Percentiles rank a stretch among this genome's conserved stretches.
Conservation (phyloP, 768 basidiomycete genomes). For the Mycena filopes region DNA sequence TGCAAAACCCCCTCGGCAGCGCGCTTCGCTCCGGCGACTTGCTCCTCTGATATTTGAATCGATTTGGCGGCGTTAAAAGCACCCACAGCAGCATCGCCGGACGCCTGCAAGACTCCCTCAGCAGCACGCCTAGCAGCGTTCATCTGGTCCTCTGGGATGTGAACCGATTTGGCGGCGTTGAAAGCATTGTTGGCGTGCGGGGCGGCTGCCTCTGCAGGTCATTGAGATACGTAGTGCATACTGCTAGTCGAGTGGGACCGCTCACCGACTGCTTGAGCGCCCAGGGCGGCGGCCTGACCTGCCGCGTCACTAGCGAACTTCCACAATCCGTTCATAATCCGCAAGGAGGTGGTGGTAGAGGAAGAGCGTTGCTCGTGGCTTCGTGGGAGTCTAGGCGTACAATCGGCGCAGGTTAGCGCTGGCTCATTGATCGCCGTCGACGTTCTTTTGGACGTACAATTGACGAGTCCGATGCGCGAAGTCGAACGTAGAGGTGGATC, state of each 20-base stretch:
- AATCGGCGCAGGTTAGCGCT: too few species aligned
- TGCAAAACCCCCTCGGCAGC: slow-evolving; percentile 4
- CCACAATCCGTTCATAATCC: slow-evolving; percentile 19
- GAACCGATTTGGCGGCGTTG: slow-evolving; percentile 20
- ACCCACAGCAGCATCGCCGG: slow-evolving; percentile 20
- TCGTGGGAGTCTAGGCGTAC: background rate
- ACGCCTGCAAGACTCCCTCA: slow-evolving; percentile 4
- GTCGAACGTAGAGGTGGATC: too few species aligned
- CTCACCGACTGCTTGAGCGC: slow-evolving; percentile 9
- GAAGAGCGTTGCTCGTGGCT: background rate
- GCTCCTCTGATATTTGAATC: background rate
- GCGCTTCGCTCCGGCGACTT: slow-evolving; percentile 17
- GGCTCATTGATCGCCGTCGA: too few species aligned
- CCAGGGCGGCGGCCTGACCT: slow-evolving; percentile 13
- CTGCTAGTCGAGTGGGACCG: slow-evolving; percentile 9
- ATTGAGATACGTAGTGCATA: slow-evolving; percentile 3
- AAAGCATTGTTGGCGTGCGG: slow-evolving; percentile 22
- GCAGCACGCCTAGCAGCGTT: slow-evolving; percentile 18
- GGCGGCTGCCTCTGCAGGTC: slow-evolving; percentile 16
- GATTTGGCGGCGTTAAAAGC: too few species aligned
- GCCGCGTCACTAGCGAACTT: slow-evolving; percentile 19
- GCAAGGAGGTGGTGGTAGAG: slow-evolving; percentile 12
- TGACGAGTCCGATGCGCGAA: too few species aligned
- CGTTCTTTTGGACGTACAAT: too few species aligned
- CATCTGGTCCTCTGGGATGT: slow-evolving; percentile 15